Evolutionary conservation across 2,329 filamentous ascomycete species (phyloP).

Genomic region (Daldinia sp.): DNA sequence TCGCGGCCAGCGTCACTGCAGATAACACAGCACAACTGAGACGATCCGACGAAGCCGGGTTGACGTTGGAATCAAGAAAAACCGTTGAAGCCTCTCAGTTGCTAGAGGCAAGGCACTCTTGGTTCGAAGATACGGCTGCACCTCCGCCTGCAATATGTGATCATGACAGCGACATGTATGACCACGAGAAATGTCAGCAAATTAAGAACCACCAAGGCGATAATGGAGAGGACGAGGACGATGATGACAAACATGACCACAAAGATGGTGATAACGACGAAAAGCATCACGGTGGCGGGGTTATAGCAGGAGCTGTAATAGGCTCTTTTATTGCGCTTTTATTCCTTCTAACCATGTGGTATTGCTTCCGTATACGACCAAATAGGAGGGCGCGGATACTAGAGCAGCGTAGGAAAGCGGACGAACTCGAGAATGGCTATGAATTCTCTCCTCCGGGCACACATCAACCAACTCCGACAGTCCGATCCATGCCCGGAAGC

Average conservation of each 20-base stretch:
- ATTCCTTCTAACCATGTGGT: slow-evolving; percentile 33
- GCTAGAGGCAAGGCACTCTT: slow-evolving; percentile 19
- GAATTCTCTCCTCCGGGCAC: slow-evolving; percentile 20
- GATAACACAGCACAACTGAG: slow-evolving; percentile 7
- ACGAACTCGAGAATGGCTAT: slow-evolving; percentile 41
- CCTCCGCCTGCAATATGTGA: neutral
- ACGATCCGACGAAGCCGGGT: slow-evolving; percentile 4
- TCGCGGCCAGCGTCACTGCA: slow-evolving; percentile 29
- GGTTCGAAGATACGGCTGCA: neutral
- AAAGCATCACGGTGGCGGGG: slow-evolving; percentile 5
- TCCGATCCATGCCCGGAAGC: slow-evolving; percentile 5
- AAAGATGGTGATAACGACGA: slow-evolving; percentile 10
- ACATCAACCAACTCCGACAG: slow-evolving; percentile 4
- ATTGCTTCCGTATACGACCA: slow-evolving; percentile 39
- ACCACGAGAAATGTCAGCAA: neutral
- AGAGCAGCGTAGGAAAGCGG: slow-evolving; percentile 30
- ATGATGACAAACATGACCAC: neutral
- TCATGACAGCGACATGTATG: slow-evolving; percentile 5
- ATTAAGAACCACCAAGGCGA: too few relatives aligned
- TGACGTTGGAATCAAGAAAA: slow-evolving; percentile 19
- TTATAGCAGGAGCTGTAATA: slow-evolving; percentile 36
- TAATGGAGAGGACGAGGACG: neutral
- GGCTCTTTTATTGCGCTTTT: slow-evolving; percentile 39
- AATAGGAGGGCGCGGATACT: slow-evolving; percentile 25
- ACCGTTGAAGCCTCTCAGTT: slow-evolving; percentile 6